phyloP scores from a whole-genome alignment of 331 rosid genomes.

The Rosa hybrid region DNA sequence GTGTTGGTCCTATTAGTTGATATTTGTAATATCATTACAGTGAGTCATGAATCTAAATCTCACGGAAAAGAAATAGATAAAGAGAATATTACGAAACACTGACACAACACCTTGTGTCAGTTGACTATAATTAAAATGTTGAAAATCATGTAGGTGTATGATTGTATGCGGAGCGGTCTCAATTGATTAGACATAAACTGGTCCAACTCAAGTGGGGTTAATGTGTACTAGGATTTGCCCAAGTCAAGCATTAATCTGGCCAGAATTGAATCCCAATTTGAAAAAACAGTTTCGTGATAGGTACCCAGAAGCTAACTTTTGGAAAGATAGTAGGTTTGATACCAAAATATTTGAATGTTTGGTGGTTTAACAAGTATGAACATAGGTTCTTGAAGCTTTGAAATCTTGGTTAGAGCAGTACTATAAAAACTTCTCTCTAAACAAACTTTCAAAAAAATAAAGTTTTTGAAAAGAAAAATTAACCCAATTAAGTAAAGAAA shows the following conservation, averaged over 20 bases:
- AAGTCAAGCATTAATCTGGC: neutral
- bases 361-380: neutral
- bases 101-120: neutral
- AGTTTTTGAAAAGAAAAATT: too few relatives aligned
- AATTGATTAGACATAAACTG: neutral
- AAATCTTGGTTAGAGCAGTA: neutral
- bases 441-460: too few relatives aligned
- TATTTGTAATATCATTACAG: too few relatives aligned
- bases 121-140: neutral
- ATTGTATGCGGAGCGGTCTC: neutral
- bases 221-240: neutral
- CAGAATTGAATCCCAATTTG: neutral
- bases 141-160: neutral
- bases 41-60: too few relatives aligned
- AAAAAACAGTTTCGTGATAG: neutral
- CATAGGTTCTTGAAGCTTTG: neutral
- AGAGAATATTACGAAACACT: too few relatives aligned
- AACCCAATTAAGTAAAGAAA: too few relatives aligned
- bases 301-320: neutral
- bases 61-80: too few relatives aligned
- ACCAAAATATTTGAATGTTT: neutral
- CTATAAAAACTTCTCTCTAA: neutral
- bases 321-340: neutral
- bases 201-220: neutral
- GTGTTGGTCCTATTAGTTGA: too few relatives aligned